Conservation (phyloP, 2,329 filamentous ascomycete genomes). For the Phialophora verrucosa region DNA sequence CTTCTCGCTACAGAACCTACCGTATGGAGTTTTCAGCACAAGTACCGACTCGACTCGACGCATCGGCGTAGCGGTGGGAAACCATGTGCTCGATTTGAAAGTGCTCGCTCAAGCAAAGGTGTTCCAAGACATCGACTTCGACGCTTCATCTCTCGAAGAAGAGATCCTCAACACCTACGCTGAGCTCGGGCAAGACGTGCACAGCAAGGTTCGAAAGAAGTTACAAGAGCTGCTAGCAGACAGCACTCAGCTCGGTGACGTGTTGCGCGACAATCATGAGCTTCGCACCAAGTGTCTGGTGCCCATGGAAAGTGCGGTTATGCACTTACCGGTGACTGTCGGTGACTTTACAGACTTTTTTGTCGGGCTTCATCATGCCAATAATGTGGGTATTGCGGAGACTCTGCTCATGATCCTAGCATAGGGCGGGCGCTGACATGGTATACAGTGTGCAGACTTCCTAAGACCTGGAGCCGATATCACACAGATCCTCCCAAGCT, state of each 20-base stretch:
- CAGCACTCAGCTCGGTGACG: constrained; percentile 10
- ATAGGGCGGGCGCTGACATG: too few relatives aligned
- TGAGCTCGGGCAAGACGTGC: constrained; percentile 49
- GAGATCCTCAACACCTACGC: constrained; percentile 58
- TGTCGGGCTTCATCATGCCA: constrained; percentile 18
- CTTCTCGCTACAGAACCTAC: constrained; percentile 28
- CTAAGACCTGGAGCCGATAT: constrained; percentile 19
- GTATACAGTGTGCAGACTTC: constrained; percentile 13
- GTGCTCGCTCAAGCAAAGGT: constrained; percentile 14
- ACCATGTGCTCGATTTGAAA: constrained; percentile 26
- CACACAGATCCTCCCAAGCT: constrained; percentile 19
- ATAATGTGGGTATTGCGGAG: constrained; percentile 7
- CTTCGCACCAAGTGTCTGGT: constrained; percentile 6
- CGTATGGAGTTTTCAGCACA: constrained; percentile 29
- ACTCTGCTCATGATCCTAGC: too few relatives aligned
- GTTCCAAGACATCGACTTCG: constrained; percentile 20
- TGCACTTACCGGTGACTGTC: constrained; percentile 63
- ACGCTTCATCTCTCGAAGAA: constrained; percentile 33
- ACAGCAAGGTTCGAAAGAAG: constrained; percentile 49
- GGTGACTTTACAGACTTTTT: constrained; percentile 66
- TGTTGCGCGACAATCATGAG: constrained; percentile 17
- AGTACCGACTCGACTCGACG: neutral
- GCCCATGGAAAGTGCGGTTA: constrained; percentile 48
- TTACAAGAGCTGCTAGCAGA: constrained; percentile 42
- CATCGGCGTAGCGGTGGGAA: constrained; percentile 22